Conservation (phyloP, 2,329 filamentous ascomycete species). For the Blumeria hordei region DNA sequence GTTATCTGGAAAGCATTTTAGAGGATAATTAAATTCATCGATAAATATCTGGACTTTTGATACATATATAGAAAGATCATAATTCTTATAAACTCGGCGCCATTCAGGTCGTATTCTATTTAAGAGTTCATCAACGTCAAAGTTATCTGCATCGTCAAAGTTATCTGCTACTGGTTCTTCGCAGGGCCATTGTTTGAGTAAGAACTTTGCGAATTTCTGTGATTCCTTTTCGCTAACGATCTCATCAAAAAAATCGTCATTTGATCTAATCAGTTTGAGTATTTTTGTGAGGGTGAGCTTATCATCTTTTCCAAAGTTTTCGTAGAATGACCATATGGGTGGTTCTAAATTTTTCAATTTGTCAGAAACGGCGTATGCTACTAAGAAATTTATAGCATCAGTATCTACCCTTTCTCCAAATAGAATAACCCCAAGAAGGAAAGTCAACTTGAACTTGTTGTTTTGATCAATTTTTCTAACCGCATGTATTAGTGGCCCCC, state of each 20-base stretch:
- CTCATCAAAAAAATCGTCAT: not conserved
- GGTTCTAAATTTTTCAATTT: slow-evolving; percentile 15
- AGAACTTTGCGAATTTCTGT: slow-evolving; percentile 16
- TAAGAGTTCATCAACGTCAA: slow-evolving; percentile 17
- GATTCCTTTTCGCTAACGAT: slow-evolving; percentile 9
- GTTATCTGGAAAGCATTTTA: not conserved
- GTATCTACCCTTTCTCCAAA: slow-evolving; percentile 19
- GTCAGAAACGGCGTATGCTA: slow-evolving; percentile 20
- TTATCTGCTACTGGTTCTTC: slow-evolving; percentile 13
- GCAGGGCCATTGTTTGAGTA: slow-evolving; percentile 22
- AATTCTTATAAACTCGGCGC: slow-evolving; percentile 22
- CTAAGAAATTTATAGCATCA: slow-evolving; percentile 19
- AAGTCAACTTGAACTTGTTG: slow-evolving; percentile 19
- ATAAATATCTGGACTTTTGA: slow-evolving; percentile 20
- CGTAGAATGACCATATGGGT: not conserved
- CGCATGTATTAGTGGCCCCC: slow-evolving; percentile 20
- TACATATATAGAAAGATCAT: slow-evolving; percentile 21
- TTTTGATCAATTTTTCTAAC: slow-evolving; percentile 12
- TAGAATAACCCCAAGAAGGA: slow-evolving; percentile 21
- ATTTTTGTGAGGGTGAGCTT: not conserved
- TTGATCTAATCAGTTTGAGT: not conserved
- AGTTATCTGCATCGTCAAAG: slow-evolving; percentile 5
- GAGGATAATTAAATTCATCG: slow-evolving; percentile 4
- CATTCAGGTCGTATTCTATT: slow-evolving; percentile 21
- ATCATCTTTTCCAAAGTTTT: not conserved